Base-by-base conservation (phyloP, 2,329 filamentous ascomycete species). In the Zarea fungicola region DNA sequence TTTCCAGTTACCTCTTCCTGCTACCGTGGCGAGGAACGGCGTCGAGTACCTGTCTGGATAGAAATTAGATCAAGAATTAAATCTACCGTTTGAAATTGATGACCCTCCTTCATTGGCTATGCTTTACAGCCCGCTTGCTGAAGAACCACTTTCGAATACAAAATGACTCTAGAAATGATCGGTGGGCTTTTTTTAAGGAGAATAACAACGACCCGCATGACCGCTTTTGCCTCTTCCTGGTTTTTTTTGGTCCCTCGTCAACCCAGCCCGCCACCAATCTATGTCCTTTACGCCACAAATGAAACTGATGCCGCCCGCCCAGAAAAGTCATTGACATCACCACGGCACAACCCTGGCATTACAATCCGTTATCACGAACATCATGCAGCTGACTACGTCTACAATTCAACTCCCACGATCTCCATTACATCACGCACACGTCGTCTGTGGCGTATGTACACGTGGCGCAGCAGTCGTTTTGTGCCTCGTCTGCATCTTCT, bases 311-410 rank as follows among this genome's bases (percentile, higher is more conserved):
- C n/a, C n/a, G n/a, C n/a, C n/a, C n/a, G n/a, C n/a, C n/a, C n/a
- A n/a, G n/a, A n/a, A n/a, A n/a, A n/a, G 36, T 40, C 36, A 22
- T 46, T 46, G 43, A 44, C 43, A 39, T 46, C 29, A 44, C 42
- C 43, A 22, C 42, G 32, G 19, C 43, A 25, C 35, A 26, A 25
- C 23, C 10, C 31, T 14, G 13, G 16, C 22, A 14, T 14, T 14
- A 8, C 14, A 14, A 14, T 14, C 14, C 7, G 8, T 29, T 29
- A 8, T 29, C 28, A 29, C 7, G 14, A 29, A 14, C 28, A 29
- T 8, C 8, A 29, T 14, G 14, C 28, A 29, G 8, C 7, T 14
- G 14, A 8, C 7, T 14, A 29, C 28, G 14, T 14, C 8, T 14
- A 29, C 7, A 8, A 29, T 8, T 29, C 28, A 8, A 29, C 28